Conservation (phyloP, 1,284 basidiomycete species). For the Rhodotorula sp. region DNA sequence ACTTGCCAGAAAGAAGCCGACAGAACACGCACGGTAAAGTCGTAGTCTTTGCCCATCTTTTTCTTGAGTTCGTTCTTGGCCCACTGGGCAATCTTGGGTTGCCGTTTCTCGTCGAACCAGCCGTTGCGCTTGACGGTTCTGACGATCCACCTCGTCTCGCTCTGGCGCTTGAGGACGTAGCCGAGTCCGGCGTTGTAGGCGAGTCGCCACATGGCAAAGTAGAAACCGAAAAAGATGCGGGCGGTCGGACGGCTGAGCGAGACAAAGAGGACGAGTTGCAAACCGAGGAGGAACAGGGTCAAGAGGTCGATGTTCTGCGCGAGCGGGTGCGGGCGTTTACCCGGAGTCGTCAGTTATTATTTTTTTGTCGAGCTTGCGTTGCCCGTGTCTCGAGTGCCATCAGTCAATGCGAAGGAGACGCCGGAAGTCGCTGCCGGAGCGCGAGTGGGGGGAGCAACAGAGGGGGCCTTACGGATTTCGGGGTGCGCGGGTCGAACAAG, state of each 20-base stretch:
- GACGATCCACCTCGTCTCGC: conserved; percentile 90
- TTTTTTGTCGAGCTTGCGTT: no score
- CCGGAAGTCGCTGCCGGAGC: background rate
- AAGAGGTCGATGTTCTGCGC: conserved; percentile 72
- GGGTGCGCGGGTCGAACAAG: conserved; percentile 80
- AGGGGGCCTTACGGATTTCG: conserved; percentile 61
- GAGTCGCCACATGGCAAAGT: conserved; percentile 89
- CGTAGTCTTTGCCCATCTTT: conserved; percentile 93
- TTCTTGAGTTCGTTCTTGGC: conserved; percentile 78
- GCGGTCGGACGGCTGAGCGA: conserved; percentile 57
- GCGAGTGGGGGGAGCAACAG: no score
- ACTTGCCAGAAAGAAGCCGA: no score
- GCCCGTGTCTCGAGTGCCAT: background rate
- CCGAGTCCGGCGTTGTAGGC: conserved; percentile 92
- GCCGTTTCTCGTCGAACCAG: conserved; percentile 77
- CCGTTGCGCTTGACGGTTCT: conserved; percentile 71
- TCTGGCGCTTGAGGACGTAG: conserved; percentile 89
- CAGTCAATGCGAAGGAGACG: background rate
- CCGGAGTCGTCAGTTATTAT: background rate
- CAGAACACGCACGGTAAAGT: conserved; percentile 67
- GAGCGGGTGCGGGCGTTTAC: background rate
- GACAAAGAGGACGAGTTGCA: conserved; percentile 77
- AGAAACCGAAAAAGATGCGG: conserved; percentile 70
- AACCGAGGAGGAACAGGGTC: conserved; percentile 72
- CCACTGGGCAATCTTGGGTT: conserved; percentile 57